Evolutionary conservation across 1,139 yeast species (phyloP).

Genomic region (Geotrichum cucujoidarum): DNA sequence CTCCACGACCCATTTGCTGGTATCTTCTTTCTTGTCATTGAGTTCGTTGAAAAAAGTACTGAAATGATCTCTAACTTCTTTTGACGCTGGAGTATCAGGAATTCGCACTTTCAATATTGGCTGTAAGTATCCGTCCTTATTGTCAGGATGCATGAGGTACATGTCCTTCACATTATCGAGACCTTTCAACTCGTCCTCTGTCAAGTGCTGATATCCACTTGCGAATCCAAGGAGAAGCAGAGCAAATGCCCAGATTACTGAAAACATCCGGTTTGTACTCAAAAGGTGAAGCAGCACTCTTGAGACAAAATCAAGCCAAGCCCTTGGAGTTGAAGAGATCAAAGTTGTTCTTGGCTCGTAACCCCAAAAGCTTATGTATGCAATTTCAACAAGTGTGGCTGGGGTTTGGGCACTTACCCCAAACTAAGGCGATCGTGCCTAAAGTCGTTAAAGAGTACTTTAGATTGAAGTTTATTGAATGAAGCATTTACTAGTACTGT

Average conservation of each 20-base stretch:
- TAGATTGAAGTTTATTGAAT: too few relatives aligned
- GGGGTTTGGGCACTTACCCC: background rate
- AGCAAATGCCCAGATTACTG: background rate
- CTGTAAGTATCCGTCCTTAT: constrained; percentile 28
- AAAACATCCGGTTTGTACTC: background rate
- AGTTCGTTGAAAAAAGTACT: constrained; percentile 22
- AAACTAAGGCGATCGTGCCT: too few relatives aligned
- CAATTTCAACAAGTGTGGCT: background rate
- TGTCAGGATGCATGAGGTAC: constrained; percentile 9
- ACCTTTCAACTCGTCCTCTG: background rate
- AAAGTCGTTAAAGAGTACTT: too few relatives aligned
- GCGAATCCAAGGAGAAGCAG: background rate
- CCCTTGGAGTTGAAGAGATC: too few relatives aligned
- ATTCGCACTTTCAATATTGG: constrained; percentile 39
- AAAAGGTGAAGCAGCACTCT: too few relatives aligned
- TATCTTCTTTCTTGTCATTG: background rate
- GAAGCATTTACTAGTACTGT: too few relatives aligned
- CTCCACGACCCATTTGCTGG: constrained; percentile 40
- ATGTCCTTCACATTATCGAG: background rate
- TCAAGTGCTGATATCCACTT: background rate
- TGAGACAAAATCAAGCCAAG: too few relatives aligned
- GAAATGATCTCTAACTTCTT: constrained; percentile 41
- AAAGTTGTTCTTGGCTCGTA: too few relatives aligned
- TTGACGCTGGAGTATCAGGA: constrained; percentile 46
- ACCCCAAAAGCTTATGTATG: background rate